Percentiles rank a stretch among this genome's conserved stretches.
Evolutionary conservation across 805 yeast species (phyloP).

Genomic region (Ogataea pini): DNA sequence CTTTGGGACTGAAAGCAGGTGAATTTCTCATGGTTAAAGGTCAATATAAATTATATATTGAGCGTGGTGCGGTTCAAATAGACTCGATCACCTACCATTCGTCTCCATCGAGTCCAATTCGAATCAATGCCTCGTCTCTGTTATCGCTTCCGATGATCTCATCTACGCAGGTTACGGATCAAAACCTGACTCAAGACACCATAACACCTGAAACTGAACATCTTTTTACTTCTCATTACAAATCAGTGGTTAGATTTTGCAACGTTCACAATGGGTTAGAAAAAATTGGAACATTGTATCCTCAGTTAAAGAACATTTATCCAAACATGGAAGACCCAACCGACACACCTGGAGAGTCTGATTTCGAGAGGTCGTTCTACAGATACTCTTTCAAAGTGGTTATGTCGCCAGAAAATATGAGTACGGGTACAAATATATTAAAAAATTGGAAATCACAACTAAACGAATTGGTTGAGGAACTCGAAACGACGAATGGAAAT

Average conservation of each 20-base stretch:
- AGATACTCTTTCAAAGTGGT: conserved; percentile 41
- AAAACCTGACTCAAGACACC: conserved; percentile 31
- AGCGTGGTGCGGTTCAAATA: conserved; percentile 47
- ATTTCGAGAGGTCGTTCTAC: conserved; percentile 29
- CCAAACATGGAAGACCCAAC: conserved; percentile 23
- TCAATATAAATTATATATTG: conserved; percentile 43
- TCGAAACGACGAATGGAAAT: conserved; percentile 1
- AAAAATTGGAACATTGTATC: conserved; percentile 41
- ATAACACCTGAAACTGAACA: conserved; percentile 39
- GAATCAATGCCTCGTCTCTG: conserved; percentile 38
- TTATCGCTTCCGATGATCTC: conserved; percentile 45
- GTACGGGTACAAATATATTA: conserved; percentile 30
- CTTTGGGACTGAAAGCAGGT: conserved; percentile 43
- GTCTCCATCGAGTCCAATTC: conserved; percentile 11
- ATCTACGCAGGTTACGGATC: conserved; percentile 41
- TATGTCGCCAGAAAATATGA: conserved; percentile 28
- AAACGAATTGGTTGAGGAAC: conserved; percentile 17
- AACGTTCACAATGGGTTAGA: conserved; percentile 47
- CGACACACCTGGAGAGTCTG: conserved; percentile 11
- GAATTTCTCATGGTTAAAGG: conserved; percentile 51
- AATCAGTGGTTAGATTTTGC: conserved; percentile 43
- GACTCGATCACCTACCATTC: conserved; percentile 42
- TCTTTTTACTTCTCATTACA: conserved; percentile 40
- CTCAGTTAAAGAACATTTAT: conserved; percentile 47
- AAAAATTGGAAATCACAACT: conserved; percentile 30